phyloP scores from a whole-genome alignment of 169 alveolate genomes.

The Theileria orientalis region DNA sequence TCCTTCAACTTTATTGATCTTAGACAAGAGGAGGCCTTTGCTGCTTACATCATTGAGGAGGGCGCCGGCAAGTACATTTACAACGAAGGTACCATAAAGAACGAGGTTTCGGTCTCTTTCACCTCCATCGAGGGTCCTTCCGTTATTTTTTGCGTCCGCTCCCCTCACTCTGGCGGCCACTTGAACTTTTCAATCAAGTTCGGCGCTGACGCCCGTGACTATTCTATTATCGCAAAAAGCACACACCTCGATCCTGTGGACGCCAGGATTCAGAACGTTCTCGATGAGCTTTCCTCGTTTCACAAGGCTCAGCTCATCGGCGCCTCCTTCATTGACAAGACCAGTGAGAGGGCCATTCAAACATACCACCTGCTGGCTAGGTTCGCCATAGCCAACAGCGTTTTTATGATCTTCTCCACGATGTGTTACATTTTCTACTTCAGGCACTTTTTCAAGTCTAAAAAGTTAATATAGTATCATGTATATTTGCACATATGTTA shows the following conservation, averaged over 20 bases:
- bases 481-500: background rate
- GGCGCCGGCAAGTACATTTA: slow-evolving; percentile 48
- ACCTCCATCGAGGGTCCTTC: slow-evolving; percentile 57
- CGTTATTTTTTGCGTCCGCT: slow-evolving; percentile 46
- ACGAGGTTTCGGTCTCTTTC: slow-evolving; percentile 46
- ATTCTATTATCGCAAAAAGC: slow-evolving; percentile 65
- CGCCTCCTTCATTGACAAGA: slow-evolving; percentile 49
- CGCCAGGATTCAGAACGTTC: slow-evolving; percentile 58
- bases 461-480: slow-evolving; percentile 47
- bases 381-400: slow-evolving; percentile 61
- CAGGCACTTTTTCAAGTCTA: slow-evolving; percentile 61
- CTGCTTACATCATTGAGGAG: slow-evolving; percentile 46
- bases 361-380: slow-evolving; percentile 46
- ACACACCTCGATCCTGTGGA: slow-evolving; percentile 63
- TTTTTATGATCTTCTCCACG: slow-evolving; percentile 50
- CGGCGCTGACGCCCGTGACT: slow-evolving; percentile 68
- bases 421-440: slow-evolving; percentile 47
- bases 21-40: background rate
- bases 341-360: slow-evolving; percentile 59
- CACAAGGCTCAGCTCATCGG: slow-evolving; percentile 69
- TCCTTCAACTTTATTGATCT: slow-evolving; percentile 23
- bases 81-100: slow-evolving; percentile 18
- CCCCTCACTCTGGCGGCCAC: slow-evolving; percentile 19
- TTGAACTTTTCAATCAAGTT: slow-evolving; percentile 38
- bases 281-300: slow-evolving; percentile 60